A percentile compares a stretch with the other conserved stretches of the same genome.
These are phyloP conservation scores for Pyrenochaeta sp. DNA, from an alignment of 2,329 filamentous ascomycete species.

Conservation along the genomic window DNA sequence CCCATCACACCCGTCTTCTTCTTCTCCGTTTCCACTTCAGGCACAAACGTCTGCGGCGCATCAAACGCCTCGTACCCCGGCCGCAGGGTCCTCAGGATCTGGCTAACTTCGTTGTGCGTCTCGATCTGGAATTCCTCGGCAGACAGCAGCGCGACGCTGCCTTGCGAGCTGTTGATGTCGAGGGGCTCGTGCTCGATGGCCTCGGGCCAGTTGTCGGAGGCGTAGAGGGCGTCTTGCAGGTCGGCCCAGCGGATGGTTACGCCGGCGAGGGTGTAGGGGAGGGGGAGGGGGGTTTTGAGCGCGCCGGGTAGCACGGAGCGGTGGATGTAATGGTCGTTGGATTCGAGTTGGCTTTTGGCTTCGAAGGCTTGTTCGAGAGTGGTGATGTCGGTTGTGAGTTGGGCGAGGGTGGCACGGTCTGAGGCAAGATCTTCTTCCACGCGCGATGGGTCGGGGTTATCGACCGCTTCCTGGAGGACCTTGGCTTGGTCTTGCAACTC, in stretches of 20 bases:
- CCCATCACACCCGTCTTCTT: constrained; percentile 25
- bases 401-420: constrained; percentile 18
- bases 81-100: constrained; percentile 19
- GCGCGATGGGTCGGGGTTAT: constrained; percentile 21
- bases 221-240: constrained; percentile 40
- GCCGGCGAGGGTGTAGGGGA: constrained; percentile 33
- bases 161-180: constrained; percentile 16
- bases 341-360: constrained; percentile 23
- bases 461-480: constrained; percentile 17
- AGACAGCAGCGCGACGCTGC: constrained; percentile 18
- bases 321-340: constrained; percentile 27
- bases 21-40: constrained; percentile 8
- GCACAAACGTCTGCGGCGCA: neutral
- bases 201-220: constrained; percentile 27
- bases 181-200: constrained; percentile 31
- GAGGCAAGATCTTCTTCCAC: constrained; percentile 13
- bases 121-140: constrained; percentile 30
- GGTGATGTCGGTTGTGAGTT: constrained; percentile 19
- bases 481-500: constrained; percentile 18
- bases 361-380: constrained; percentile 32
- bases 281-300: constrained; percentile 23
- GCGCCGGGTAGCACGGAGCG: constrained; percentile 32
- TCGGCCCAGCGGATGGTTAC: constrained; percentile 45
- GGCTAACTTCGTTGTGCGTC: constrained; percentile 22
- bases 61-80: neutral